Conservation (phyloP, 2,329 filamentous ascomycete genomes). For the Exserohilum rostratum region DNA sequence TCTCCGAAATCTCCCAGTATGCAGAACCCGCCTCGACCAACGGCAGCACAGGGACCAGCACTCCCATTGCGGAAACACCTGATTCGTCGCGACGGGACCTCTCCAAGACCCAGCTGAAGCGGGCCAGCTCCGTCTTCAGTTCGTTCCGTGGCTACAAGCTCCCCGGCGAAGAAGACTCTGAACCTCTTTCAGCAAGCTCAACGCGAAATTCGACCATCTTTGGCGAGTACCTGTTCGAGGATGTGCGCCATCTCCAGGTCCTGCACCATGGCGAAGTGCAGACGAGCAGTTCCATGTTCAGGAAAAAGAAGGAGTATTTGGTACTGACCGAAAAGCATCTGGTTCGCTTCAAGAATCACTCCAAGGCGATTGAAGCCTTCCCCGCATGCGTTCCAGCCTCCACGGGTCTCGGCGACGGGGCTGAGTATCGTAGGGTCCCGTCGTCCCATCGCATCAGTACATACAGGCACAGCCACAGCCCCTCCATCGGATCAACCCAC, state of each 20-base stretch:
- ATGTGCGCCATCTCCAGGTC: slow-evolving; percentile 51
- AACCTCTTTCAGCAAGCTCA: slow-evolving; percentile 55
- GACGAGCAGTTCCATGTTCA: slow-evolving; percentile 71
- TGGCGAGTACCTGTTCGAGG: slow-evolving; percentile 49
- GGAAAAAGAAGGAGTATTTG: slow-evolving; percentile 74
- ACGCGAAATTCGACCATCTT: slow-evolving; percentile 54
- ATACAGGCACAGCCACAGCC: slow-evolving; percentile 61
- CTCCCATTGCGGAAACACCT: slow-evolving; percentile 17
- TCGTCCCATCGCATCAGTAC: slow-evolving; percentile 50
- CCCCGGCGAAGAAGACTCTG: slow-evolving; percentile 58
- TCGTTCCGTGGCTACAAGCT: slow-evolving; percentile 62
- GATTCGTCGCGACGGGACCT: slow-evolving; percentile 21
- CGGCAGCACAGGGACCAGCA: slow-evolving; percentile 12
- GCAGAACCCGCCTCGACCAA: slow-evolving; percentile 27
- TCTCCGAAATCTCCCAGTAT: slow-evolving; percentile 36
- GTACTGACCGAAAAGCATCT: slow-evolving; percentile 73
- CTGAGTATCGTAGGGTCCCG: slow-evolving; percentile 36
- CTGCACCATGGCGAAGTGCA: slow-evolving; percentile 73
- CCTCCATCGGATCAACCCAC: slow-evolving; percentile 65
- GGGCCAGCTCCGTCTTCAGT: slow-evolving; percentile 60
- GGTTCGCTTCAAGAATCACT: slow-evolving; percentile 70
- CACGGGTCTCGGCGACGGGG: neutral
- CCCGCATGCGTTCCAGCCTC: slow-evolving; percentile 41
- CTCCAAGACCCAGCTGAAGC: slow-evolving; percentile 33
- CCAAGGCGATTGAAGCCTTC: slow-evolving; percentile 69